Evolutionary conservation across 352 stramenopile genomes (phyloP).

Genomic region (Pythium myriotylum): DNA sequence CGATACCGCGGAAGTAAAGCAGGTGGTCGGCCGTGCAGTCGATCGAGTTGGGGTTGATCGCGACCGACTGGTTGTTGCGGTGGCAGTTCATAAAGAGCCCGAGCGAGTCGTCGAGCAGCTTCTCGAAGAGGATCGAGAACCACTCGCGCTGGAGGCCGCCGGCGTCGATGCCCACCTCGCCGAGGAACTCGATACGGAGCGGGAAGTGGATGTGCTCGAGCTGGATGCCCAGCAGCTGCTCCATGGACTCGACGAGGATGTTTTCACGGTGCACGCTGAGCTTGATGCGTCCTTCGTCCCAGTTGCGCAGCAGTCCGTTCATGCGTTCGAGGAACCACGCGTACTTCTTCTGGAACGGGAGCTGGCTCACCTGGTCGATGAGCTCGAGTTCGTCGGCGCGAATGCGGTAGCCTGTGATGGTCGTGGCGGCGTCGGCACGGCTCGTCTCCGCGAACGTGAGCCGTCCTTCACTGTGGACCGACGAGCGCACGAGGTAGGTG

Average conservation of each 20-base stretch:
- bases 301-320: slow-evolving; percentile 59
- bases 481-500: slow-evolving; percentile 70
- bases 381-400: slow-evolving; percentile 55
- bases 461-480: slow-evolving; percentile 51
- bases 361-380: slow-evolving; percentile 63
- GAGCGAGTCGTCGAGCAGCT: slow-evolving; percentile 64
- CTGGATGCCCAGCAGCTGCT: slow-evolving; percentile 78
- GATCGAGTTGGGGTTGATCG: slow-evolving; percentile 78
- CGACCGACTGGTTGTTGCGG: slow-evolving; percentile 66
- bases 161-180: slow-evolving; percentile 76
- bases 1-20: slow-evolving; percentile 88
- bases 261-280: slow-evolving; percentile 72
- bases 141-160: slow-evolving; percentile 80
- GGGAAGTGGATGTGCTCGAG: slow-evolving; percentile 77
- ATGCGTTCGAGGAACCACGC: slow-evolving; percentile 85
- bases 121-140: slow-evolving; percentile 78
- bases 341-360: slow-evolving; percentile 82
- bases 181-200: slow-evolving; percentile 87
- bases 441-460: slow-evolving; percentile 72
- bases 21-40: slow-evolving; percentile 73
- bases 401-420: slow-evolving; percentile 66
- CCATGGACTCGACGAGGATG: slow-evolving; percentile 81
- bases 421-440: slow-evolving; percentile 59
- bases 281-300: slow-evolving; percentile 86
- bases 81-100: slow-evolving; percentile 81